Evolutionary conservation across 176 grass and related monocot species (phyloP), one percentile per base, ranked within the genome.

Genomic region (Oryza nivara): DNA sequence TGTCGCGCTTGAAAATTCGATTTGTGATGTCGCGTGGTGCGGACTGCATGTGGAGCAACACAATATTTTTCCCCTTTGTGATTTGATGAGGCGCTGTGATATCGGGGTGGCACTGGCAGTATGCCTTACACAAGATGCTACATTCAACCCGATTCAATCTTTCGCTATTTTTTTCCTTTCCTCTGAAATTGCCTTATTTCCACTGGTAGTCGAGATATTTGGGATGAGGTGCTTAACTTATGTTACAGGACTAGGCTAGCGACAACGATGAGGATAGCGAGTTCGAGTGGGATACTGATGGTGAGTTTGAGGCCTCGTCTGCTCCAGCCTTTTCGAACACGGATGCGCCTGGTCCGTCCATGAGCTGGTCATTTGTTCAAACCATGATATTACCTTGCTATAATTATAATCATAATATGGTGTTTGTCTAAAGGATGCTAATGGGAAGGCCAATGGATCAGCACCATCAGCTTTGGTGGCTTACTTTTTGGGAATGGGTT

Each of bases 401-500:
- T 66, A 26, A n/a, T 45, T 80, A 68, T 83, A 64, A 54, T 68
- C 38, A 10, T 9, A 75, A 17, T 80, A 44, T 69, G 26, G 15
- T 87, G 11, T 88, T 82, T 83, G 9, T 66, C 67, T 75, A 34
- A 78, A 96, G 89, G 65, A 46, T 76, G 22, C 68, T 76, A 88
- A 90, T 46, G 78, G 67, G 26, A 75, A 40, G 48, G 64, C 86
- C 26, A 76, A 75, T 5, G 41, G 68, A 22, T 51, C 82, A 54
- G 68, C 36, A 36, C 60, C 88, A 65, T 28, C 77, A 76, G 43
- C 82, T 77, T 34, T 85, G 58, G 75, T 87, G 67, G 40, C 67
- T 3, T 36, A 74, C 7, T 91, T 91, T 44, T 30, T 93, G 34
- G 80, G 14, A 19, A 96, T 96, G 94, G 91, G 94, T 35, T 96